A percentile compares a stretch with the other conserved stretches of the same genome.
Evolutionary conservation across 1,139 yeast species (phyloP).

Genomic region (Pichia norvegensis): DNA sequence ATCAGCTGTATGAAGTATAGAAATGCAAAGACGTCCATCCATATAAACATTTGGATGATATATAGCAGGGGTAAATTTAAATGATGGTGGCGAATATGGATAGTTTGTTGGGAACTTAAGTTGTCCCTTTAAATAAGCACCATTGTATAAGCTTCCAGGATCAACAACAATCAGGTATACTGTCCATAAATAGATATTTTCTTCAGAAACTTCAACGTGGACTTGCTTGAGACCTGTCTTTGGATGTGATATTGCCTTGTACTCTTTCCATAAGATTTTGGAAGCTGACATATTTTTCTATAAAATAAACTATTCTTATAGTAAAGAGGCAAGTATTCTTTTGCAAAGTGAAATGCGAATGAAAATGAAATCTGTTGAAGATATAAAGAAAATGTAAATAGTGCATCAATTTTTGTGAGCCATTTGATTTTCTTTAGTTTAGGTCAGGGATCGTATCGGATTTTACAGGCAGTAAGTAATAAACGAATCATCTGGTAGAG

Average conservation of each 20-base stretch:
- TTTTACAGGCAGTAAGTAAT: background rate
- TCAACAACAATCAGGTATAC: conserved; percentile 89
- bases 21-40: conserved; percentile 89
- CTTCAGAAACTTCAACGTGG: conserved; percentile 82
- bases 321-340: background rate
- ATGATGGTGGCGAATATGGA: conserved; percentile 92
- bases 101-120: conserved; percentile 88
- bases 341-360: background rate
- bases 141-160: conserved; percentile 86
- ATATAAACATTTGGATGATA: conserved; percentile 94
- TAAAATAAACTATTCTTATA: background rate
- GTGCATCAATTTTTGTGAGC: background rate
- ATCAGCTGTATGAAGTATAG: conserved; percentile 67
- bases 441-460: background rate
- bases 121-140: conserved; percentile 90
- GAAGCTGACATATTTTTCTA: conserved; percentile 45
- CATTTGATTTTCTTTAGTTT: background rate
- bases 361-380: background rate
- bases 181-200: conserved; percentile 88
- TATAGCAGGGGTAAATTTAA: conserved; percentile 88
- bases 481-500: too few relatives aligned
- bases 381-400: background rate
- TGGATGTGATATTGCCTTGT: conserved; percentile 87
- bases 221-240: conserved; percentile 82
- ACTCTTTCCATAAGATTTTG: conserved; percentile 79